phyloP scores from a whole-genome alignment of 2,329 filamentous ascomycete genomes.

The Talaromyces sp. region DNA sequence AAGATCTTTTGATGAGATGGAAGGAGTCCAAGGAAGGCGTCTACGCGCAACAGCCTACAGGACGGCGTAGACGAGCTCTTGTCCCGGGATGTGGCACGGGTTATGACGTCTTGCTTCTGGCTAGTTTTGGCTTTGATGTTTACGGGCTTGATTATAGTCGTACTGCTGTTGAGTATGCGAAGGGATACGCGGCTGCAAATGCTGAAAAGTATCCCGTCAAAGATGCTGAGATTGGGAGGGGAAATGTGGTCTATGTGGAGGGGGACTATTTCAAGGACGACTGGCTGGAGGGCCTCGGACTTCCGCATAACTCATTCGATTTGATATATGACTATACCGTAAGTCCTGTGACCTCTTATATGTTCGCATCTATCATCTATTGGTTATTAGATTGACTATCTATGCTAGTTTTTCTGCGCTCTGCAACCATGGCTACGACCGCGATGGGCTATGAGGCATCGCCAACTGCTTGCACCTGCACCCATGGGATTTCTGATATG shows the following conservation, averaged over 20 bases:
- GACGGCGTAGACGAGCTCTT: slow-evolving; percentile 55
- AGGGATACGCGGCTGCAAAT: slow-evolving; percentile 34
- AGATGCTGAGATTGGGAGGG: slow-evolving; percentile 37
- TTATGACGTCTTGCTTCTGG: slow-evolving; percentile 75
- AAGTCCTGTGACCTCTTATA: slow-evolving; percentile 27
- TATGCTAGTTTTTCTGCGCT: slow-evolving; percentile 57
- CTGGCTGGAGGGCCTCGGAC: slow-evolving; percentile 38
- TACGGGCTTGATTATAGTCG: slow-evolving; percentile 69
- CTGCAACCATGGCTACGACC: slow-evolving; percentile 56
- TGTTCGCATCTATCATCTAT: not conserved
- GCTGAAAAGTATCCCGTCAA: slow-evolving; percentile 37
- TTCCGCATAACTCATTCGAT: slow-evolving; percentile 41
- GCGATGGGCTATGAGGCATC: slow-evolving; percentile 57
- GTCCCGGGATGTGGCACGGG: slow-evolving; percentile 68
- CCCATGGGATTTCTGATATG: slow-evolving; percentile 56
- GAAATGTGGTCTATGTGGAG: slow-evolving; percentile 42
- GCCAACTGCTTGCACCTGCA: slow-evolving; percentile 52
- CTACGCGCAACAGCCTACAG: slow-evolving; percentile 25
- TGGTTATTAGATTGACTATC: not conserved
- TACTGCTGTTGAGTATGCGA: slow-evolving; percentile 45
- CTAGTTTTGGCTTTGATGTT: slow-evolving; percentile 72
- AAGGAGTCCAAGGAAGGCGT: slow-evolving; percentile 39
- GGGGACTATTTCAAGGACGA: slow-evolving; percentile 49
- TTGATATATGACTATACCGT: slow-evolving; percentile 65
- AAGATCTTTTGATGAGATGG: slow-evolving; percentile 51